Evolutionary conservation across 148 eudicot genomes (phyloP), one percentile per base, ranked within the genome.

Genomic region (Camellia japonica): DNA sequence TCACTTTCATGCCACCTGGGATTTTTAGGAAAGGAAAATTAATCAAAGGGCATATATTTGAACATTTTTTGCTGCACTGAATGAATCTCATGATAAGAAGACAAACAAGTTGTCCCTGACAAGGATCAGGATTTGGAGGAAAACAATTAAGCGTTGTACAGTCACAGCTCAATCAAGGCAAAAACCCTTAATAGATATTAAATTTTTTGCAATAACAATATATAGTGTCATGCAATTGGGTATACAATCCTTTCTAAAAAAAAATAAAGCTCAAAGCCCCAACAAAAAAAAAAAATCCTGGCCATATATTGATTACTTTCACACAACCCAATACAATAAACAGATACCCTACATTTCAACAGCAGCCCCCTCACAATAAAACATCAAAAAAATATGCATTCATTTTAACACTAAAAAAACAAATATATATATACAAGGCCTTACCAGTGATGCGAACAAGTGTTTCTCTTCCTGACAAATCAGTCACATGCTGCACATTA

Each of bases 401-500:
- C 14, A 8, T 13, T 12, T 61, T 61, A 16, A 3, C 7, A 3
- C 18, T 15, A 61, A 61, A 61, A 30, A 49, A 71, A 11, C 42
- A 20, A 51, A 14, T 54, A 38, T 5, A 16, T 2, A 2, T 42
- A 58, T 30, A 8, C 9, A 30, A 30, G 38, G 38, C 6, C 58
- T 41, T 78, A 93, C 97, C 97, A 54, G 97, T 93, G 69, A 93
- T 89, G 71, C 97, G 92, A 77, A 93, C 97, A 85, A 93, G 82
- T 20, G 97, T 93, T 87, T 93, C 97, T 83, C 95, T 89, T 46
- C 97, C 97, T 62, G 97, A 93, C 83, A 93, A 82, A 89, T 91
- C 97, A 71, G 97, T 93, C 42, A 93, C 93, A 81, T 93, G 97
- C 95, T 93, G 91, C 79, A 91, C 58, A 6, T 19, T 23, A 58